Evolutionary conservation across 2,329 filamentous ascomycete species (phyloP), one percentile per base, ranked within the genome.

Genomic region (Fusarium keratoplasticum): DNA sequence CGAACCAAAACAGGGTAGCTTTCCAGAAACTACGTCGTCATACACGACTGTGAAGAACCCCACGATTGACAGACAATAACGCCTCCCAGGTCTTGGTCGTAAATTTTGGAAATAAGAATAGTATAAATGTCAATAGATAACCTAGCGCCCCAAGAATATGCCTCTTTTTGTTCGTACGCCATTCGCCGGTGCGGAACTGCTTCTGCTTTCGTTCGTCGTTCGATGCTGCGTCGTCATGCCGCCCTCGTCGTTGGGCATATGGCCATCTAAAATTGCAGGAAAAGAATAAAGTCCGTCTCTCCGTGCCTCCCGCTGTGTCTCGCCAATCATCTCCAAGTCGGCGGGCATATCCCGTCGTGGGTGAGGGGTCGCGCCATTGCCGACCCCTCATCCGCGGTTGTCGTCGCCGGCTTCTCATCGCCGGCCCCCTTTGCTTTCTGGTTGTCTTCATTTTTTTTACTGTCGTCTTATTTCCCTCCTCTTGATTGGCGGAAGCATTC

Each of bases 91-190:
- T 71, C 64, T 74, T 74, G 66, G 69, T 74, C 68, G 70, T 74
- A 67, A 73, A 70, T 70, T 73, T 76, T 61, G 76, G 61, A 66
- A 74, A 75, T 64, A 75, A 76, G 75, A 77, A 73, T 78, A 74
- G 72, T 77, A 79, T 80, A 80, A 81, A 82, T 79, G 77, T 81
- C 78, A 80, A 80, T 78, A 74, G 71, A 79, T 77, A 78, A 80
- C 79, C 79, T 76, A 81, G 80, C 82, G 80, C 82, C 82, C 80
- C 80, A 77, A 73, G 75, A 79, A 80, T 76, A 82, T 82, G 78
- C 80, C 79, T 81, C 74, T 79, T 80, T 81, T 82, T 78, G 77
- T 81, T 78, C 77, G 77, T 82, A 80, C 82, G 81, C 82, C 82
- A 80, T 83, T 82, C 82, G 82, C 82, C 82, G 78, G 75, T 82